Conservation (phyloP, 2,329 filamentous ascomycete genomes). For the Trichophyton schoenleinii region DNA sequence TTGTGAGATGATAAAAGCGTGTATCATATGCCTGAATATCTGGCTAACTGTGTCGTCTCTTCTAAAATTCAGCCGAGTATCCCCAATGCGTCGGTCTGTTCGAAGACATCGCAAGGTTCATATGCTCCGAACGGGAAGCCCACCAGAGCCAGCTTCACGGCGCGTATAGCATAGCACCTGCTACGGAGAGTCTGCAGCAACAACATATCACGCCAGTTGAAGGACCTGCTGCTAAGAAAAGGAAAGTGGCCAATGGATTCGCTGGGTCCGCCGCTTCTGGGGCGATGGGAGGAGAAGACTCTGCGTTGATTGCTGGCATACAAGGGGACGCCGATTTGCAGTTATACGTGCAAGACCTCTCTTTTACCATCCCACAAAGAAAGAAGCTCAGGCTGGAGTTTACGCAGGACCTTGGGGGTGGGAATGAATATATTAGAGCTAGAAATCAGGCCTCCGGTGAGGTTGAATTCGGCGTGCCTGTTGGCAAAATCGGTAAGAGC, state of each 20-base stretch:
- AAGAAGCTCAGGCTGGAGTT: conserved; percentile 52
- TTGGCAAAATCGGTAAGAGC: conserved; percentile 37
- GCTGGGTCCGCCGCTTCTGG: conserved; percentile 8
- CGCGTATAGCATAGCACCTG: conserved; percentile 6
- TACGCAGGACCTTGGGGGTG: conserved; percentile 21
- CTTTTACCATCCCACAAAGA: conserved; percentile 49
- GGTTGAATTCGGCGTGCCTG: conserved; percentile 42
- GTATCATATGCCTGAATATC: not conserved
- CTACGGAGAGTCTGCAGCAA: conserved; percentile 5
- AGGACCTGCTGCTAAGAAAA: conserved; percentile 35
- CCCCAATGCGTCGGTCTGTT: conserved; percentile 33
- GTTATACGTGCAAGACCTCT: conserved; percentile 43
- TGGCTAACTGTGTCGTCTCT: conserved; percentile 1
- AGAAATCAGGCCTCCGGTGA: conserved; percentile 39
- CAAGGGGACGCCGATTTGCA: conserved; percentile 25
- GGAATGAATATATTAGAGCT: conserved; percentile 33
- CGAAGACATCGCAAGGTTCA: conserved; percentile 39
- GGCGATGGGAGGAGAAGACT: conserved; percentile 14
- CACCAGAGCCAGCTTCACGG: conserved; percentile 14
- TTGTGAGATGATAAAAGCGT: not conserved
- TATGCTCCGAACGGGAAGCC: conserved; percentile 25
- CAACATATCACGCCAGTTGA: conserved; percentile 17
- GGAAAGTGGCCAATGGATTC: conserved; percentile 35
- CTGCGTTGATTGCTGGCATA: conserved; percentile 22
- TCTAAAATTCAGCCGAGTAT: conserved; percentile 18